These are phyloP conservation scores for Camelina sativa DNA, from an alignment of 345 rosid species.

Conservation along the genomic window DNA sequence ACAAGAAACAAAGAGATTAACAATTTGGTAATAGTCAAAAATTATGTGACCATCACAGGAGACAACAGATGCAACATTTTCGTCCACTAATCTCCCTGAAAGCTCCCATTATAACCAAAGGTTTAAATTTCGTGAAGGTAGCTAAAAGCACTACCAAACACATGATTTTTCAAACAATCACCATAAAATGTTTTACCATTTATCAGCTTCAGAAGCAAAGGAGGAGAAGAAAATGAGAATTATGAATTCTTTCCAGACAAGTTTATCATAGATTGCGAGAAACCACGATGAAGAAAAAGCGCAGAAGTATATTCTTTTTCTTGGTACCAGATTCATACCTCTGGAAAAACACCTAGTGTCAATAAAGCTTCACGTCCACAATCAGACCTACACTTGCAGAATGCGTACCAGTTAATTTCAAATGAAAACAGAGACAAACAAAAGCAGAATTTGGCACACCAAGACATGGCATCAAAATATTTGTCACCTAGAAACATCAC, in stretches of 20 bases:
- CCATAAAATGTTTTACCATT: conserved; percentile 7
- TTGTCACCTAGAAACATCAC: conserved; percentile 84
- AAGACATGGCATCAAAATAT: conserved; percentile 21
- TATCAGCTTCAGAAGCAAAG: conserved; percentile 26
- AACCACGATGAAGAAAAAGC: neutral
- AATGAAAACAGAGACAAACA: conserved; percentile 22
- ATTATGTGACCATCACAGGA: conserved; percentile 16
- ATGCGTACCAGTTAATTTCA: conserved; percentile 30
- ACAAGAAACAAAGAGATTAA: conserved; percentile 19
- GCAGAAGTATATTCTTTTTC: conserved; percentile 25
- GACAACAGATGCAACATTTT: conserved; percentile 10
- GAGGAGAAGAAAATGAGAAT: conserved; percentile 10
- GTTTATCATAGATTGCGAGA: conserved; percentile 6
- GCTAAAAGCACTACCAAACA: conserved; percentile 19
- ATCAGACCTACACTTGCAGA: conserved; percentile 70
- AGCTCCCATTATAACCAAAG: conserved; percentile 1
- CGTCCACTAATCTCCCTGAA: conserved; percentile 13
- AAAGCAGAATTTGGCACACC: conserved; percentile 17
- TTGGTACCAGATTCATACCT: conserved; percentile 58
- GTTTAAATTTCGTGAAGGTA: conserved; percentile 4
- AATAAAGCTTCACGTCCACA: conserved; percentile 95
- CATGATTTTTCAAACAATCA: conserved; percentile 12
- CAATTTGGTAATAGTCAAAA: neutral
- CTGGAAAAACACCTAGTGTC: conserved; percentile 78
- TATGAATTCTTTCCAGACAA: conserved; percentile 20